These are phyloP conservation scores for Chenopodium formosanum DNA, from an alignment of 148 eudicot genomes.

Conservation along the genomic window DNA sequence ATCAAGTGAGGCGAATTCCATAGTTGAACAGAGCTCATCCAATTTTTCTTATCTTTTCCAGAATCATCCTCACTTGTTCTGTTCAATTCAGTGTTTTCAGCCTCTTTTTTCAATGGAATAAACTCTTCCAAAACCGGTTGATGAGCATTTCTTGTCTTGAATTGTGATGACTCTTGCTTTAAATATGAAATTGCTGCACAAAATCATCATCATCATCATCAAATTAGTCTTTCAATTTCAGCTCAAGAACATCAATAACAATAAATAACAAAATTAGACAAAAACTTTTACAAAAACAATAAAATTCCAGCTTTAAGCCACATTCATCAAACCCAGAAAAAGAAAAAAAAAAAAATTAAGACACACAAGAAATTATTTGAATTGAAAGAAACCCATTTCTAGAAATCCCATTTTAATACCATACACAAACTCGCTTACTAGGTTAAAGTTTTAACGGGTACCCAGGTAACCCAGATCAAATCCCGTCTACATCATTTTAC, in stretches of 20 bases:
- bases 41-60: conserved; percentile 55
- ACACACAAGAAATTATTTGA: no score
- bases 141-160: conserved; percentile 36
- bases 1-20: conserved; percentile 42
- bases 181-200: conserved; percentile 51
- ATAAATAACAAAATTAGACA: background rate
- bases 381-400: background rate
- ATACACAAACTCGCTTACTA: background rate
- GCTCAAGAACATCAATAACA: background rate
- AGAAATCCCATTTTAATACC: no score
- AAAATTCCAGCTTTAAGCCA: no score
- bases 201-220: background rate
- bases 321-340: background rate
- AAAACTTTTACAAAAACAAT: background rate
- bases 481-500: background rate
- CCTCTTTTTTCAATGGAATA: conserved; percentile 54
- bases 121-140: conserved; percentile 68
- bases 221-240: background rate
- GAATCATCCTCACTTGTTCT: conserved; percentile 28
- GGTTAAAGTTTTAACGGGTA: background rate
- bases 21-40: conserved; percentile 88
- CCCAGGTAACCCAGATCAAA: background rate
- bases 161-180: conserved; percentile 44
- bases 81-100: conserved; percentile 26
- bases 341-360: no score